A percentile compares a stretch with the other conserved stretches of the same genome.
Evolutionary conservation across 306 rosid species (phyloP).

Genomic region (Castanea crenata): DNA sequence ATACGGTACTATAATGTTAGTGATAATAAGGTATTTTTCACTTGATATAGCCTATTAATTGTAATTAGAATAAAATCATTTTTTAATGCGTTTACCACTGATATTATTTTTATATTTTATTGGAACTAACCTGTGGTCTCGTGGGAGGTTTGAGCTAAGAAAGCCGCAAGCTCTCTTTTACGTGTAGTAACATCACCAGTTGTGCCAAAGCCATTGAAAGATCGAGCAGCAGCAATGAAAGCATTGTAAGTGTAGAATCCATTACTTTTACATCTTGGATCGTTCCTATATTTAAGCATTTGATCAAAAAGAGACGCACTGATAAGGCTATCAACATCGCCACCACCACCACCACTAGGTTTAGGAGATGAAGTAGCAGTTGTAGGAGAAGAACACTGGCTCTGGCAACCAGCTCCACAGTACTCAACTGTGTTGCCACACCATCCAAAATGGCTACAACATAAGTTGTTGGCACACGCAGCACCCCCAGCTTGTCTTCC

Average conservation of each 20-base stretch:
- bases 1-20: too few species aligned
- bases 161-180: slow-evolving; percentile 52
- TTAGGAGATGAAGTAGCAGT: not conserved
- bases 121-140: slow-evolving; percentile 39
- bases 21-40: too few species aligned
- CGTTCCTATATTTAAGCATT: slow-evolving; percentile 47
- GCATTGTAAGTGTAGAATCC: slow-evolving; percentile 66
- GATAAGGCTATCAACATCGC: slow-evolving; percentile 29
- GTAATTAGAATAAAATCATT: too few species aligned
- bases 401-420: not conserved
- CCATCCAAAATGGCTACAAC: slow-evolving; percentile 29
- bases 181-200: slow-evolving; percentile 29
- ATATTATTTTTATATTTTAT: too few species aligned
- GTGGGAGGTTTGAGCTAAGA: slow-evolving; percentile 50
- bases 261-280: slow-evolving; percentile 16
- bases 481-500: slow-evolving; percentile 24
- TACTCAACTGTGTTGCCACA: slow-evolving; percentile 14
- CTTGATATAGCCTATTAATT: too few species aligned
- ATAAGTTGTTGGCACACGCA: not conserved
- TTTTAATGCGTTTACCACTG: too few species aligned
- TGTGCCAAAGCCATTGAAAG: slow-evolving; percentile 42
- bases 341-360: not conserved
- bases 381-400: not conserved
- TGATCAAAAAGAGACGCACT: slow-evolving; percentile 35
- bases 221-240: slow-evolving; percentile 48